phyloP scores from a whole-genome alignment of 177 flowering plant genomes.

The Vitis hybrid region DNA sequence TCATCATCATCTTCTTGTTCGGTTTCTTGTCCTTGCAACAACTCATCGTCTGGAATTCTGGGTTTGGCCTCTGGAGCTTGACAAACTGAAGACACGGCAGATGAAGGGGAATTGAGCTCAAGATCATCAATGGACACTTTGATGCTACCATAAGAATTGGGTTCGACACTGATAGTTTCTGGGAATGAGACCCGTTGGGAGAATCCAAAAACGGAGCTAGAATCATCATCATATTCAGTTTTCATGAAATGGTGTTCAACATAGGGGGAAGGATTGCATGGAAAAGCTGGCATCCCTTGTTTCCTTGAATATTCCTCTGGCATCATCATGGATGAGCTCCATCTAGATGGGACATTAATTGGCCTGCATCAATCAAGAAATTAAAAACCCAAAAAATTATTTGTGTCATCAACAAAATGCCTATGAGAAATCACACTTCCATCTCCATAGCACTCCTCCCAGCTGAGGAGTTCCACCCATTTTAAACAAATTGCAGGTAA shows the following conservation, averaged over 20 bases:
- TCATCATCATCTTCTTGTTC: constrained; percentile 41
- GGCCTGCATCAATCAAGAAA: constrained; percentile 45
- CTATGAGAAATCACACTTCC: no score
- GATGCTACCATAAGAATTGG: constrained; percentile 42
- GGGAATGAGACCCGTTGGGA: constrained; percentile 55
- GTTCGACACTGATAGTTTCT: constrained; percentile 51
- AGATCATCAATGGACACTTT: constrained; percentile 44
- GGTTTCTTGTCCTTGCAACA: constrained; percentile 12
- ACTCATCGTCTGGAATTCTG: constrained; percentile 4
- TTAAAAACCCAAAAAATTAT: not conserved
- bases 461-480: no score
- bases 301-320: constrained; percentile 19
- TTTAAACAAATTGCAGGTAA: not conserved
- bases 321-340: constrained; percentile 34
- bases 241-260: constrained; percentile 21
- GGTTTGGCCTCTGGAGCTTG: constrained; percentile 27
- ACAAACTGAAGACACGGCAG: constrained; percentile 54
- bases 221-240: constrained; percentile 9
- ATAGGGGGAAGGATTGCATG: constrained; percentile 16
- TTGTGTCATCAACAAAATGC: not conserved
- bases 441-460: no score
- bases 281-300: constrained; percentile 26
- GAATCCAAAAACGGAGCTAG: constrained; percentile 27
- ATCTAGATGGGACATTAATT: constrained; percentile 53
- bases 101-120: constrained; percentile 52